Conservation (phyloP, 345 rosid genomes). For the Leavenworthia alabamica region DNA sequence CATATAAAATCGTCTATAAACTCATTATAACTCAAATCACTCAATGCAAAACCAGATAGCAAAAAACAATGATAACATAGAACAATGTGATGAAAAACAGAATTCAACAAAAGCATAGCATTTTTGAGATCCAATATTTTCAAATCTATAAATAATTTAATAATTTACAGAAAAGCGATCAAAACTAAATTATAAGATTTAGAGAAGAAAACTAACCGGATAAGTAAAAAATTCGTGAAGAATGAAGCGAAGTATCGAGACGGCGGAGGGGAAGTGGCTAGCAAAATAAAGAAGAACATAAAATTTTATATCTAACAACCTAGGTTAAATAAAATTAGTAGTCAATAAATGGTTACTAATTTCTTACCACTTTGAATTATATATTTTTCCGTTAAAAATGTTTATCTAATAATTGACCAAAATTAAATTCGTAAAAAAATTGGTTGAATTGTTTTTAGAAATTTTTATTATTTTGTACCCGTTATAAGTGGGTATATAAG, state of each 20-base stretch:
- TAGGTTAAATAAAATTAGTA: background rate
- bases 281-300: background rate
- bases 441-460: background rate
- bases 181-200: background rate
- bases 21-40: background rate
- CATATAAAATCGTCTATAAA: too few species aligned
- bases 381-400: background rate
- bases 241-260: too few species aligned
- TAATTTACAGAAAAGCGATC: background rate
- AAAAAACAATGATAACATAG: too few species aligned
- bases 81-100: too few species aligned
- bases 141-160: background rate
- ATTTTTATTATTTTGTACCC: background rate
- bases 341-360: background rate
- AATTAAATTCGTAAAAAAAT: background rate
- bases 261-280: background rate
- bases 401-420: background rate
- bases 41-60: background rate
- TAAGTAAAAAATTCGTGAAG: background rate
- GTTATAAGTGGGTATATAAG: background rate
- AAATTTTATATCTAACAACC: too few species aligned
- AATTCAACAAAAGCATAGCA: too few species aligned
- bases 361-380: background rate
- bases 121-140: too few species aligned
- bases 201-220: background rate